Conservation (phyloP, 805 yeast species). For the Saturnispora zaruensis region DNA sequence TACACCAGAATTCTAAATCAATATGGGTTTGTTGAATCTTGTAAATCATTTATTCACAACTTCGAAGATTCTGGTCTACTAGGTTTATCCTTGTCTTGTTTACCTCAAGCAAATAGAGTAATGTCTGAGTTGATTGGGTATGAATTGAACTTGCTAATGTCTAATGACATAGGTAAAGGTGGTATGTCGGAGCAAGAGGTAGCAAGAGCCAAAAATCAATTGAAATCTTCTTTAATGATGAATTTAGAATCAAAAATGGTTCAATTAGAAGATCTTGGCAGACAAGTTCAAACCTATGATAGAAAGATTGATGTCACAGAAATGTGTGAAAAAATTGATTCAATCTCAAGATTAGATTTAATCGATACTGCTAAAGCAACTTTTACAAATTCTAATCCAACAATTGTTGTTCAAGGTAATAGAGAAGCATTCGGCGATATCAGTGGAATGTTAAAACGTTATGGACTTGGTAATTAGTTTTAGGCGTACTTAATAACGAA, state of each 20-base stretch:
- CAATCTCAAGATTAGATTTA: conserved; percentile 58
- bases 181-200: conserved; percentile 68
- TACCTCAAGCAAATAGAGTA: conserved; percentile 79
- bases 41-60: conserved; percentile 81
- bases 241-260: conserved; percentile 88
- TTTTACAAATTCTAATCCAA: conserved; percentile 68
- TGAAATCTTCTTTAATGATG: conserved; percentile 81
- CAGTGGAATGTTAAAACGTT: conserved; percentile 48
- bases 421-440: conserved; percentile 83
- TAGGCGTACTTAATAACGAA: neutral
- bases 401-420: conserved; percentile 83
- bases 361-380: conserved; percentile 66
- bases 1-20: conserved; percentile 88
- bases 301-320: conserved; percentile 65
- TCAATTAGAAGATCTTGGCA: conserved; percentile 90
- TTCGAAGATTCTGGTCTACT: conserved; percentile 86
- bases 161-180: conserved; percentile 41
- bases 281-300: conserved; percentile 85
- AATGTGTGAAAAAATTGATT: conserved; percentile 72
- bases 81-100: conserved; percentile 78
- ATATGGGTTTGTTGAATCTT: conserved; percentile 83
- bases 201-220: conserved; percentile 83
- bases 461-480: conserved; percentile 54
- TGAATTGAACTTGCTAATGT: conserved; percentile 43
- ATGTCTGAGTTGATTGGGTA: conserved; percentile 71